phyloP scores from a whole-genome alignment of 352 stramenopile genomes.

The Globisporangium radiosum region DNA sequence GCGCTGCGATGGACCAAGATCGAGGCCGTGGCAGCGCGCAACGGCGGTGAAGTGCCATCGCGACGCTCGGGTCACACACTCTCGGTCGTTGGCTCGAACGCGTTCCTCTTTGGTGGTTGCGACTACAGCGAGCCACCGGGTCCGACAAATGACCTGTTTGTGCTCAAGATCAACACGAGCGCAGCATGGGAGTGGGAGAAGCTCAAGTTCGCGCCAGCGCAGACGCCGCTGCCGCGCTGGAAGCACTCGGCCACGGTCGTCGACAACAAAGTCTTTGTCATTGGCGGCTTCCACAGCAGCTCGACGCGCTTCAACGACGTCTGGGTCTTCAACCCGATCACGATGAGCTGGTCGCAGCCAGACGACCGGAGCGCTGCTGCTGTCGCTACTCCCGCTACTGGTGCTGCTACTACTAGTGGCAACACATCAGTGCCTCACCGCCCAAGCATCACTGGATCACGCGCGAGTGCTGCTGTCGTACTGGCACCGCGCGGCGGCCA shows the following conservation, averaged over 20 bases:
- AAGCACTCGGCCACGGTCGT: conserved; percentile 90
- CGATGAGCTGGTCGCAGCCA: conserved; percentile 86
- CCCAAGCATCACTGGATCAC: conserved; percentile 11
- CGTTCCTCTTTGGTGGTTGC: conserved; percentile 92
- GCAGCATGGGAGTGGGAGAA: conserved; percentile 69
- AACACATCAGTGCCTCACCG: conserved; percentile 8
- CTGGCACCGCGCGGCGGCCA: conserved; percentile 88
- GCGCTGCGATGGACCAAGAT: conserved; percentile 52
- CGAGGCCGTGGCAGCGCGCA: conserved; percentile 43
- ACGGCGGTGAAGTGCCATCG: conserved; percentile 80
- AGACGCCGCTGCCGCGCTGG: conserved; percentile 57
- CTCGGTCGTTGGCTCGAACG: conserved; percentile 83
- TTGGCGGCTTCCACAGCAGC: conserved; percentile 92
- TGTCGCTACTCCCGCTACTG: conserved; percentile 25
- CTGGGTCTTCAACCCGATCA: conserved; percentile 95
- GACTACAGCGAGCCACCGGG: conserved; percentile 84
- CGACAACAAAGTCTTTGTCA: conserved; percentile 89
- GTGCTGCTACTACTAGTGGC: conserved; percentile 28
- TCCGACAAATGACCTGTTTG: conserved; percentile 91
- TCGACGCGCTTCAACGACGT: conserved; percentile 91
- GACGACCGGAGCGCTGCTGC: conserved; percentile 27
- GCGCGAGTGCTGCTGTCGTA: conserved; percentile 24
- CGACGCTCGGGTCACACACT: conserved; percentile 92
- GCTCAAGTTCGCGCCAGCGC: conserved; percentile 28
- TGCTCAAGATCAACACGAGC: conserved; percentile 84